Conservation (phyloP, 2,329 filamentous ascomycete genomes). For the Diplodia sapinea region DNA sequence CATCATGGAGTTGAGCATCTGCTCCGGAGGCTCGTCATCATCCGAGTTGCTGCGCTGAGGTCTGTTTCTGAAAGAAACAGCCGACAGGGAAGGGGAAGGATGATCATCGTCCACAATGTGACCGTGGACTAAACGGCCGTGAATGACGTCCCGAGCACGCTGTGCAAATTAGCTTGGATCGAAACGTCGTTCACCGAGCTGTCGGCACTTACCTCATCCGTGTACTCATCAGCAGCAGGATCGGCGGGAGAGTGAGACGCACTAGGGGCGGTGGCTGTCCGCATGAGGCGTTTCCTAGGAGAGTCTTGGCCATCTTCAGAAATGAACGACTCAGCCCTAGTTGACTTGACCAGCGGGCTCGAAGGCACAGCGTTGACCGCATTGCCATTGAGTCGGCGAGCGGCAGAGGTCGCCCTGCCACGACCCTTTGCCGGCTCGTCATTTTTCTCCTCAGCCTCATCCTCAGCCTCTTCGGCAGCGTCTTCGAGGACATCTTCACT, state of each 20-base stretch:
- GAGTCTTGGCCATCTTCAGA: slow-evolving; percentile 38
- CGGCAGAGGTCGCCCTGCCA: slow-evolving; percentile 10
- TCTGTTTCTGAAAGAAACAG: slow-evolving; percentile 61
- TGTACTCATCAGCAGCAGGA: slow-evolving; percentile 61
- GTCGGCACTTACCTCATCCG: slow-evolving; percentile 62
- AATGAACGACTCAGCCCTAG: slow-evolving; percentile 38
- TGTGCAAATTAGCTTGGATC: slow-evolving; percentile 33
- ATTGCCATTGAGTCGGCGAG: slow-evolving; percentile 15
- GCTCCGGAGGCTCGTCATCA: slow-evolving; percentile 65
- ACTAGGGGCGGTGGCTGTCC: slow-evolving; percentile 31
- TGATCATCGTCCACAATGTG: slow-evolving; percentile 96
- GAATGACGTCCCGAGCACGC: slow-evolving; percentile 86
- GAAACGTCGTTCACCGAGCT: slow-evolving; percentile 33
- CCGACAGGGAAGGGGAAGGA: slow-evolving; percentile 73
- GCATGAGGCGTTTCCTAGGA: slow-evolving; percentile 29
- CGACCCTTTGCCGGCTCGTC: not conserved
- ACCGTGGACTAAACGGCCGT: slow-evolving; percentile 87
- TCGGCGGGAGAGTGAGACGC: slow-evolving; percentile 42
- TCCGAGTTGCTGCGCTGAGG: slow-evolving; percentile 53
- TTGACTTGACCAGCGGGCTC: slow-evolving; percentile 32
- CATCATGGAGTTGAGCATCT: slow-evolving; percentile 81
- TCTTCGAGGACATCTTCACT: slow-evolving; percentile 27
- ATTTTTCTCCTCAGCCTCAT: slow-evolving; percentile 23
- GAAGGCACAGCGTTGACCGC: slow-evolving; percentile 22
- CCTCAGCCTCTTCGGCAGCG: slow-evolving; percentile 37